Base-by-base conservation (phyloP, 2,329 filamentous ascomycete genomes). In the Akanthomyces lecanii region DNA sequence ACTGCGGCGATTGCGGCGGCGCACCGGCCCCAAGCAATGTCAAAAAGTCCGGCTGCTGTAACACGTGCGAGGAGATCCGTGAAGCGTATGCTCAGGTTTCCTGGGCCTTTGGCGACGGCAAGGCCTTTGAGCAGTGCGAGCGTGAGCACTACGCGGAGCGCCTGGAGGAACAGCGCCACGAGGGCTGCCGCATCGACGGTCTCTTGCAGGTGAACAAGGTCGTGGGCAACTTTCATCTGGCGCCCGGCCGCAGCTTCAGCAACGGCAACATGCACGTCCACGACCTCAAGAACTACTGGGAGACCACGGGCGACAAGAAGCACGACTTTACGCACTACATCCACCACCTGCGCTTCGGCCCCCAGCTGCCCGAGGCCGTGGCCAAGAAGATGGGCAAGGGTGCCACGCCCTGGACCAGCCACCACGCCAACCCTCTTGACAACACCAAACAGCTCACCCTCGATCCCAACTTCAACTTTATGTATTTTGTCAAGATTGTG, bases 401-500 rank as follows among this genome's bases (percentile, higher is more conserved):
- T 11, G 51, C 51, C 7, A 80, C 78, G 72, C 83, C 80, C 65
- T 97, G 91, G 91, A 92, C 90, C 12, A 93, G 92, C 76, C 91
- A 97, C 77, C 92, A 98, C 76, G 77, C 91, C 68, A 97, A 98
- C 76, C 95, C 95, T 5, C 85, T 99, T 5, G 96, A 99, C 72
- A 82, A 84, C 60, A 90, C 89, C 4, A 79, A 84, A 66, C 92
- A 98, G 80, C 78, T 82, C 59, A 96, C 92, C 2, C 80, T 84
- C 42, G 92, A 97, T 71, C 85, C 91, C 68, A 90, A 90, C 67
- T 97, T 84, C 82, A 99, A 97, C 81, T 99, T 89, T 77, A 97
- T 98, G 92, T 99, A 99, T 81, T 99, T 99, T 77, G 84, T 99
- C 77, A 99, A 99, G 82, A 95, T 99, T 63, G 95, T 99, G 38